Conservation (phyloP, 1,284 basidiomycete genomes). For the Tilletia walkeri region DNA sequence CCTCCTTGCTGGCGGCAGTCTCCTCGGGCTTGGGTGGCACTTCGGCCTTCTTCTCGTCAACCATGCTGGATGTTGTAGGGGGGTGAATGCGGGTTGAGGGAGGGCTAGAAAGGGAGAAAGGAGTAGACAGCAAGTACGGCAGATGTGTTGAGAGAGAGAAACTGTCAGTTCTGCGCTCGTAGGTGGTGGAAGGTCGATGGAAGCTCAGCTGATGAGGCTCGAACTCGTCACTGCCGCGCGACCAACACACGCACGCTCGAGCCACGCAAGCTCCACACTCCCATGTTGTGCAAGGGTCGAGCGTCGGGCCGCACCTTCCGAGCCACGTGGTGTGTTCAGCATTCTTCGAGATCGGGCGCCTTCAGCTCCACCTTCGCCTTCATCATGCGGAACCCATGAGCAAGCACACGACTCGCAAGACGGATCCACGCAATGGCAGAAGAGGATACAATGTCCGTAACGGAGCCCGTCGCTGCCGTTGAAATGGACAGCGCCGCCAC, state of each 20-base stretch:
- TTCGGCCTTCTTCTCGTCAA: slow-evolving; percentile 9
- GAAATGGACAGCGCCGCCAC: no score
- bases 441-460: background rate
- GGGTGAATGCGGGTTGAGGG: background rate
- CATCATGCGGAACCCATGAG: background rate
- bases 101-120: background rate
- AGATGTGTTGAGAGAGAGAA: background rate
- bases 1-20: slow-evolving; percentile 36
- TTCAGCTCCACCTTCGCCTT: background rate
- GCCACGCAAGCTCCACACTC: background rate
- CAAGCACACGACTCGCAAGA: background rate
- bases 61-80: background rate
- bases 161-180: background rate
- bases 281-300: background rate
- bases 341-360: background rate
- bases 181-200: background rate
- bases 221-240: no score
- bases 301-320: background rate
- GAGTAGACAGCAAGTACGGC: background rate
- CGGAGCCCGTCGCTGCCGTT: background rate
- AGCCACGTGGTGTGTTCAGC: background rate
- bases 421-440: slow-evolving; percentile 11
- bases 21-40: slow-evolving; percentile 4
- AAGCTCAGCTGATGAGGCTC: no score
- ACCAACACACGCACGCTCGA: background rate